Evolutionary conservation across 2,329 filamentous ascomycete species (phyloP), one percentile per base, ranked within the genome.

Genomic region (Nemania sp.): DNA sequence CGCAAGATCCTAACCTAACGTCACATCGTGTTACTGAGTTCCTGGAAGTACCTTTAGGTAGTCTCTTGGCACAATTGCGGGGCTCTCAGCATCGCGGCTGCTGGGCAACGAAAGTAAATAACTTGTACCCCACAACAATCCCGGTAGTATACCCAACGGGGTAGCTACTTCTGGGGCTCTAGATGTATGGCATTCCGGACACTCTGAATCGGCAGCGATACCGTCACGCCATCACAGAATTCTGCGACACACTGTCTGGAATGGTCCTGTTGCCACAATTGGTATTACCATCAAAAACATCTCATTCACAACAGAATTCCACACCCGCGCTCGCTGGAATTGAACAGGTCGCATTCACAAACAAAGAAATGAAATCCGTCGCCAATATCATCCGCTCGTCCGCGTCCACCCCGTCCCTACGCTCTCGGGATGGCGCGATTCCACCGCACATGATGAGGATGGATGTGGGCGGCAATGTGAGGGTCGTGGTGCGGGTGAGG

Each of bases 401-500:
- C 57, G 90, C 90, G 50, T 93, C 90, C 56, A 93, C 89, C 60
- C 90, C 90, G 37, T 92, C 90, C 25, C 78, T 94, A 69, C 85
- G 90, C 63, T 89, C 89, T 40, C 85, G 87, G 72, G 89, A 91
- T 78, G 85, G 85, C 52, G 84, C 83, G n/a, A 76, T 87, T 40
- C 82, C 86, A 25, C 75, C 83, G 61, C 79, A 81, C 69, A 79
- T 79, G 68, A 81, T 79, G 68, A 81, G 79, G 73, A 83, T 83
- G 80, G 81, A 87, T 71, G 74, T 82, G 65, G 89, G 87, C 64
- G 90, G 90, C 59, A 95, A 95, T 76, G 91, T 95, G 61, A 84
- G 87, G 69, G 91, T 95, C 29, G 91, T 94, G 32, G 91, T 95
- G 62, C 83, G 91, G 73, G 90, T 94, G 57, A 82, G 91, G 71